These are phyloP conservation scores for Pseudonitzschia multistriata DNA, from an alignment of 108 stramenopile species.

Conservation along the genomic window DNA sequence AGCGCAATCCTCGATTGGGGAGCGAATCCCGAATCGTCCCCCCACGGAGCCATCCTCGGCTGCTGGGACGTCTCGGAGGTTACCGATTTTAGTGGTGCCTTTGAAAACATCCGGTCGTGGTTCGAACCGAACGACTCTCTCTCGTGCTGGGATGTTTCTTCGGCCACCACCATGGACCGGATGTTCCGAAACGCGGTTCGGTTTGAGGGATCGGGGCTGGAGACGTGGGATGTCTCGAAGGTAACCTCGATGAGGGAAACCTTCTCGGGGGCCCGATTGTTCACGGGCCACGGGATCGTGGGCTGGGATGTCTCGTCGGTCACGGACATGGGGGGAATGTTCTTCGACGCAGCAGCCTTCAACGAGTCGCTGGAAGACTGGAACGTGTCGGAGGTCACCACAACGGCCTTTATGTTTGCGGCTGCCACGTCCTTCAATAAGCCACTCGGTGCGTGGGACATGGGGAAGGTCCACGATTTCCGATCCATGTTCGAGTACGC, in stretches of 20 bases:
- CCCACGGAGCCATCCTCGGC: not conserved
- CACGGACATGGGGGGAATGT: slow-evolving; percentile 19
- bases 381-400: slow-evolving; percentile 25
- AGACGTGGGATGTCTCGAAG: slow-evolving; percentile 11
- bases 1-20: too few relatives aligned
- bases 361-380: slow-evolving; percentile 18
- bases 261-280: slow-evolving; percentile 11
- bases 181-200: slow-evolving; percentile 24
- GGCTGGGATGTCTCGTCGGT: slow-evolving; percentile 21
- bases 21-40: not conserved
- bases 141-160: slow-evolving; percentile 19
- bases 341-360: slow-evolving; percentile 14
- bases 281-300: slow-evolving; percentile 17
- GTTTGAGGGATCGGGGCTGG: slow-evolving; percentile 33
- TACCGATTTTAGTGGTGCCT: not conserved
- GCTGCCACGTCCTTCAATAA: slow-evolving; percentile 35
- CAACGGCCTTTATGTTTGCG: slow-evolving; percentile 31
- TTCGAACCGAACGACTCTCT: not conserved
- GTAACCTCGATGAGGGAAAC: not conserved
- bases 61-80: slow-evolving; percentile 1
- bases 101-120: not conserved
- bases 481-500: slow-evolving; percentile 25
- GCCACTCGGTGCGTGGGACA: slow-evolving; percentile 32
- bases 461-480: slow-evolving; percentile 12
- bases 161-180: slow-evolving; percentile 11